Evolutionary conservation across 805 yeast genomes (phyloP), one percentile per base, ranked within the genome.

Genomic region (Hanseniaspora pseudoguilliermondii): DNA sequence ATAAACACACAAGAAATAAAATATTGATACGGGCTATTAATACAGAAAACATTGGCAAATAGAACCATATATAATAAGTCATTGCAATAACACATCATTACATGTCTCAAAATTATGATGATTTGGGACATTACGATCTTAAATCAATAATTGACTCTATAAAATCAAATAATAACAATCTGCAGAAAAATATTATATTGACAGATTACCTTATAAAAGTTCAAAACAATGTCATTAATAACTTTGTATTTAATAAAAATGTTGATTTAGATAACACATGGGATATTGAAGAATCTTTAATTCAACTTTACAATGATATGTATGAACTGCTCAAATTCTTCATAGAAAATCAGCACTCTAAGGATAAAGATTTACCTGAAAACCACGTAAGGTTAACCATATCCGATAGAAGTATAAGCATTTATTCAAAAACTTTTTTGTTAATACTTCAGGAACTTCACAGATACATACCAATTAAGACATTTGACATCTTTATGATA

Each of bases 401-500:
- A 44, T 20, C 49, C 9, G 10, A 46, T 20, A 49, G 44, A 35
- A 20, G 29, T 16, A 46, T 44, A 46, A 21, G 34, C 40, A 38
- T 53, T 21, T 50, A 55, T 18, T 43, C 55, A 8, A 47, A 55
- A 18, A 47, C 53, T 34, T 55, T 46, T 42, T 5, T 50, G 18
- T 9, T 43, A n/a, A 46, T 53, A 15, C 35, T 49, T 15, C 47
- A 40, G 41, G 55, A 55, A 18, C 35, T 55, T 3, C 15, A 55
- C 15, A 32, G 44, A 23, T 55, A 58, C 27, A 44, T 55, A 6
- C 60, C 64, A 5, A 67, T 65, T 2, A 63, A 59, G 34, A 55
- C 66, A 5, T 67, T 59, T 54, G 71, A 68, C 58, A 54, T 62
- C 2, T 63, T 66, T 16, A 66, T 64, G 54, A 40, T 65, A 16